phyloP scores from a whole-genome alignment of 2,329 filamentous ascomycete genomes.

The Monilinia fructicola region DNA sequence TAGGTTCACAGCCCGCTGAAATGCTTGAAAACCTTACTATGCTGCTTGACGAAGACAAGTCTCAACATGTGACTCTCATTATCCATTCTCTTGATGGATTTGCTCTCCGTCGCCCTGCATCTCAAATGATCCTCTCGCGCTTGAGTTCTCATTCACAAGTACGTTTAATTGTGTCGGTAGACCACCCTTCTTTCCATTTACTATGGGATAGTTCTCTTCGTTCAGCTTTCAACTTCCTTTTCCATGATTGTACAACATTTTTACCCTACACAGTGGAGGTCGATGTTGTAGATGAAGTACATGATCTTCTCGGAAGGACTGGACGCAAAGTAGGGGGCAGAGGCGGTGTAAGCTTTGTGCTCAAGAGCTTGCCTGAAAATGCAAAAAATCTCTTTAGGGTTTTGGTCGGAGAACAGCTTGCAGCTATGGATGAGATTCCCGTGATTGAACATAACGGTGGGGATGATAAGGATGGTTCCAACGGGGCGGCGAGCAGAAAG shows the following conservation, averaged over 20 bases:
- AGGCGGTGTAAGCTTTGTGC: slow-evolving; percentile 87
- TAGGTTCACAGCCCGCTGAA: slow-evolving; percentile 56
- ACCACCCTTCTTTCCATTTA: slow-evolving; percentile 82
- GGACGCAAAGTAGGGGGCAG: slow-evolving; percentile 79
- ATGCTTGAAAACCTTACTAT: slow-evolving; percentile 67
- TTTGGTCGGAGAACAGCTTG: slow-evolving; percentile 79
- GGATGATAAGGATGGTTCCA: slow-evolving; percentile 39
- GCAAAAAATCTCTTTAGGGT: slow-evolving; percentile 84
- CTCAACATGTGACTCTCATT: slow-evolving; percentile 60
- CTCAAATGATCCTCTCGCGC: slow-evolving; percentile 72
- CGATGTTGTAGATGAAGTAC: slow-evolving; percentile 86
- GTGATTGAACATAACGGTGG: slow-evolving; percentile 52
- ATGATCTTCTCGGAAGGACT: slow-evolving; percentile 79
- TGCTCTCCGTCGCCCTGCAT: slow-evolving; percentile 67
- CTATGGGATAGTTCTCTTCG: slow-evolving; percentile 89
- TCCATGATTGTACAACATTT: slow-evolving; percentile 94
- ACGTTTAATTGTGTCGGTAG: slow-evolving; percentile 74
- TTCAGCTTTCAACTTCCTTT: slow-evolving; percentile 79
- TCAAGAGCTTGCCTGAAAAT: slow-evolving; percentile 88
- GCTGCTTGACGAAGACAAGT: slow-evolving; percentile 54
- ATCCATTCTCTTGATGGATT: slow-evolving; percentile 85
- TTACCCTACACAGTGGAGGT: slow-evolving; percentile 69
- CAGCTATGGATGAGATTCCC: slow-evolving; percentile 57
- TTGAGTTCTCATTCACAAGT: slow-evolving; percentile 73
- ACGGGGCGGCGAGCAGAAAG: slow-evolving; percentile 26